Evolutionary conservation across 202 grass and related monocot species (phyloP), one percentile per base, ranked within the genome.

Genomic region (Elaeis oleifera): DNA sequence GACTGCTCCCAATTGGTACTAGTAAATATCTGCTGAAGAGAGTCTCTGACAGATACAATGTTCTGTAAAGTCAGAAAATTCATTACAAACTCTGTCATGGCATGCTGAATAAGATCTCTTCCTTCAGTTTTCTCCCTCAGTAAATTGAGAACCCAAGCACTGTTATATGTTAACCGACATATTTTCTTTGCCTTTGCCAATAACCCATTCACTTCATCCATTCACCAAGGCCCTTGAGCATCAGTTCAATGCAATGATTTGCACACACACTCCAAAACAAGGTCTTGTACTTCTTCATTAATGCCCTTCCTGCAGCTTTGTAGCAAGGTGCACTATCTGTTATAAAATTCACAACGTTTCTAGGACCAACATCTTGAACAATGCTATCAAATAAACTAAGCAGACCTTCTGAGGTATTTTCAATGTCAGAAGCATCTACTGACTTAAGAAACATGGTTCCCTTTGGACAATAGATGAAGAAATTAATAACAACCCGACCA

Each of bases 381-480:
- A 73, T 48, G 5, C 50, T 39, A 52, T 73, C 70, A 63, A 73
- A 73, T 60, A 73, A 63, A 63, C 53, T 21, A 24, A 73, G 59
- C 58, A 72, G 48, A 21, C 17, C 69, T 22, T 61, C 69, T n/a
- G 31, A 52, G 18, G 48, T 20, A 72, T 25, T 49, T 24, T 70
- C 67, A 25, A 70, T 49, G 5, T 70, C 20, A 24, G 67, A 58
- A 48, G 54, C 67, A 59, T 70, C 67, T 23, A 70, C 54, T 49
- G 67, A 70, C 67, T 58, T 70, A 6, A 70, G 67, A 70, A 70
- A 70, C 67, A 70, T 49, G 20, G 54, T 70, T 24, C 54, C 67
- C 18, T 70, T 70, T 18, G 67, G 67, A 58, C 67, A 70, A 59
- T 70, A 70, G 20, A 70, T 15, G 17, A 58, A 58, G 54, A 70